These are phyloP conservation scores for Tricholoma sp. DNA, from an alignment of 768 basidiomycete species.

Conservation along the genomic window DNA sequence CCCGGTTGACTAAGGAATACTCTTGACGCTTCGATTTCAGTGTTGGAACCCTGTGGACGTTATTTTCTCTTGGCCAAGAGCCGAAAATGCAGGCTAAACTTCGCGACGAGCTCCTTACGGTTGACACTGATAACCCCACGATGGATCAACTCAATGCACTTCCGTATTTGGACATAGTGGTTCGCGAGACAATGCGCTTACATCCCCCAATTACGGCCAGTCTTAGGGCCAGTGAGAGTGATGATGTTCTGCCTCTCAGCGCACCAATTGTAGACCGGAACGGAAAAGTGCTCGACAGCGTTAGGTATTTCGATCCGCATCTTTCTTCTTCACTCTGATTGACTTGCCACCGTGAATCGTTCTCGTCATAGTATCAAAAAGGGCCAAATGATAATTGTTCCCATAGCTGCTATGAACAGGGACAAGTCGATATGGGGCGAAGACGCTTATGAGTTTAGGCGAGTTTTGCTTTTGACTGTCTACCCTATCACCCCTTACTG, in stretches of 20 bases:
- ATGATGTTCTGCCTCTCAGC: conserved; percentile 48
- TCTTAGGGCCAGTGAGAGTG: conserved; percentile 38
- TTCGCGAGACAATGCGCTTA: conserved; percentile 54
- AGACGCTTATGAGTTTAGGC: conserved; percentile 59
- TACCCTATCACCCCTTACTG: background rate
- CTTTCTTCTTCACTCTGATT: no score
- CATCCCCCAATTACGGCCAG: conserved; percentile 45
- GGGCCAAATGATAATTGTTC: conserved; percentile 10
- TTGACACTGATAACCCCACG: conserved; percentile 50
- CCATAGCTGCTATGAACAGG: conserved; percentile 43
- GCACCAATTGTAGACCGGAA: conserved; percentile 25
- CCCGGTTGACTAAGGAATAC: background rate
- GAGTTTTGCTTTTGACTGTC: background rate
- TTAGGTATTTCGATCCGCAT: conserved; percentile 26
- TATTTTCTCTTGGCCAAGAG: conserved; percentile 47
- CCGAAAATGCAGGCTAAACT: conserved; percentile 49
- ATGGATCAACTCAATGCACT: conserved; percentile 67
- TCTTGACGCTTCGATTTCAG: conserved; percentile 12
- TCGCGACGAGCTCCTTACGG: conserved; percentile 47
- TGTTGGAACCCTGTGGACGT: conserved; percentile 50
- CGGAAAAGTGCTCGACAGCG: conserved; percentile 8
- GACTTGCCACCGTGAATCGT: no score
- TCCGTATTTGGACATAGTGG: conserved; percentile 63
- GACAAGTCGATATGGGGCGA: conserved; percentile 55
- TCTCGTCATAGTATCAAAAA: background rate